These are phyloP conservation scores for Russula ochroleuca DNA, from an alignment of 768 basidiomycete species.

Conservation along the genomic window DNA sequence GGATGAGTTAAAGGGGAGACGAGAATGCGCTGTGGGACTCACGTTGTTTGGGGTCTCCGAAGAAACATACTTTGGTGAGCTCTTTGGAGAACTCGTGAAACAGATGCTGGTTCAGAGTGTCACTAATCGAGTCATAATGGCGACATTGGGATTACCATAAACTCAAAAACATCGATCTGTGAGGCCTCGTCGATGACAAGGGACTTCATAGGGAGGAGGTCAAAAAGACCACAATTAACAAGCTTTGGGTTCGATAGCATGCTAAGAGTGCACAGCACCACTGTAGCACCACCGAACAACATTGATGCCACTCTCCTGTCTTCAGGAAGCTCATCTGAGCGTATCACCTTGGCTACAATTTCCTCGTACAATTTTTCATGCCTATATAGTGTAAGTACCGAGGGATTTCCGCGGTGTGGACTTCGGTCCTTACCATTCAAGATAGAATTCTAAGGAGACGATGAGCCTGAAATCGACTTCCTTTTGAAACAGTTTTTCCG, in stretches of 20 bases:
- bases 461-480: slow-evolving; percentile 56
- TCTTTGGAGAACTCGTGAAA: slow-evolving; percentile 40
- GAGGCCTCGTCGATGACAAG: slow-evolving; percentile 56
- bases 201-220: slow-evolving; percentile 40
- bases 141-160: slow-evolving; percentile 37
- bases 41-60: slow-evolving; percentile 55
- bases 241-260: slow-evolving; percentile 49
- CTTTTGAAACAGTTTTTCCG: slow-evolving; percentile 57
- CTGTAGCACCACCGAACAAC: slow-evolving; percentile 33
- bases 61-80: slow-evolving; percentile 48
- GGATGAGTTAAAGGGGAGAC: background rate
- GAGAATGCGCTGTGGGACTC: slow-evolving; percentile 24
- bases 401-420: background rate
- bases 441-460: slow-evolving; percentile 33
- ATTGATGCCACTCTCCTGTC: slow-evolving; percentile 29
- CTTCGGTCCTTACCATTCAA: slow-evolving; percentile 31
- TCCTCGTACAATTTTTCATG: slow-evolving; percentile 47
- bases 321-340: slow-evolving; percentile 40
- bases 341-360: slow-evolving; percentile 38
- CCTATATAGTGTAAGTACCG: slow-evolving; percentile 34
- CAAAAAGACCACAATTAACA: slow-evolving; percentile 36
- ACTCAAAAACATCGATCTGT: slow-evolving; percentile 48
- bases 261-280: slow-evolving; percentile 47
- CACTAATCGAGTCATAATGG: background rate
- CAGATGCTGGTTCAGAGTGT: slow-evolving; percentile 36